phyloP scores from a whole-genome alignment of 345 rosid species.

The Camelina hispida region DNA sequence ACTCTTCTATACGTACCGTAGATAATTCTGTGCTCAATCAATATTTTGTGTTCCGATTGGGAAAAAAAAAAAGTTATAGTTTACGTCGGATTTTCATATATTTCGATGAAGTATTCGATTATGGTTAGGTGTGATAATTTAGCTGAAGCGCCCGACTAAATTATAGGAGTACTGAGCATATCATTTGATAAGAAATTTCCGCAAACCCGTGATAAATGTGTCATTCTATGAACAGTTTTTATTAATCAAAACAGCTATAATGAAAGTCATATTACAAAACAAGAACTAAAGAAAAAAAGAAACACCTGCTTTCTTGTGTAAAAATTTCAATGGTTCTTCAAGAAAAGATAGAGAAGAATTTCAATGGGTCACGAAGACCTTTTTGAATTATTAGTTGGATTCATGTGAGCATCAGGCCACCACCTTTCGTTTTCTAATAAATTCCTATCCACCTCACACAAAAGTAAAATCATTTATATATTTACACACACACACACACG shows the following conservation, averaged over 20 bases:
- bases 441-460: conserved; percentile 33
- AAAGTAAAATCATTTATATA: conserved; percentile 3
- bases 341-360: neutral
- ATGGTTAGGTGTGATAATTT: no score
- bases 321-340: neutral
- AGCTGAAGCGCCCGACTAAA: no score
- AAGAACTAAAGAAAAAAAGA: conserved; percentile 9
- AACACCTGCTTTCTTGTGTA: conserved; percentile 30
- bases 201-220: no score
- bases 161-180: no score
- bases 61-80: neutral
- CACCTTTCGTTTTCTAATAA: conserved; percentile 45
- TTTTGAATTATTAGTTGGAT: conserved; percentile 43
- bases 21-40: conserved; percentile 18
- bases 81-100: no score
- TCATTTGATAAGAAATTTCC: no score
- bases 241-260: conserved; percentile 1
- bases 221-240: neutral
- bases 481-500: neutral
- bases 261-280: conserved; percentile 3
- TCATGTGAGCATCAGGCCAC: conserved; percentile 45
- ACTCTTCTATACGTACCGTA: neutral
- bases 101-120: no score
- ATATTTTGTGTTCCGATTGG: neutral
- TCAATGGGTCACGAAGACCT: conserved; percentile 27